These are phyloP conservation scores for Madurella fahalii DNA, from an alignment of 2,329 filamentous ascomycete genomes.

Conservation along the genomic window DNA sequence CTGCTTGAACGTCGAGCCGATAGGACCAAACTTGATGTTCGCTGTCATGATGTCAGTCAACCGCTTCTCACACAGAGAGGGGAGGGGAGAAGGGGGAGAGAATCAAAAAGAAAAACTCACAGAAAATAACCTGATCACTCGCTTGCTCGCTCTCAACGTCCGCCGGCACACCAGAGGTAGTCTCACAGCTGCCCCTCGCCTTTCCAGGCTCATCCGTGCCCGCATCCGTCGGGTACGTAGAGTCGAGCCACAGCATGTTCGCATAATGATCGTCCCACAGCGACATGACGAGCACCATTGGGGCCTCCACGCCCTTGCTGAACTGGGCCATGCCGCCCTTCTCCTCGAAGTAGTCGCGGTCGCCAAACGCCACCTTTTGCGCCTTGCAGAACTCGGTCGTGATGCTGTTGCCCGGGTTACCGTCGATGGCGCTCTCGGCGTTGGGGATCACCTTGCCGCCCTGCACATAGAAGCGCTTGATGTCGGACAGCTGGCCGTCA, in stretches of 20 bases:
- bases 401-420: constrained; percentile 34
- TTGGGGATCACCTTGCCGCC: constrained; percentile 47
- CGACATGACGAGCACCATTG: constrained; percentile 60
- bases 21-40: constrained; percentile 33
- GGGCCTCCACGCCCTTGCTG: constrained; percentile 46
- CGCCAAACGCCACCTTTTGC: constrained; percentile 52
- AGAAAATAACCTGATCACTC: constrained; percentile 38
- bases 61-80: too few relatives aligned
- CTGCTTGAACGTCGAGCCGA: constrained; percentile 30
- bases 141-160: constrained; percentile 36
- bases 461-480: constrained; percentile 60
- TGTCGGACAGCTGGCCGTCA: constrained; percentile 37
- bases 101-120: constrained; percentile 11
- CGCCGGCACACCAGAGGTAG: constrained; percentile 36
- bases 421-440: background rate
- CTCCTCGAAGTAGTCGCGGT: constrained; percentile 45
- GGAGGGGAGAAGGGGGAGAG: background rate
- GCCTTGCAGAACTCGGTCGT: constrained; percentile 51
- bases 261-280: constrained; percentile 59
- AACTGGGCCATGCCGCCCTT: constrained; percentile 54
- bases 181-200: constrained; percentile 41
- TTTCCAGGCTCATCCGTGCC: constrained; percentile 36
- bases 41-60: constrained; percentile 13
- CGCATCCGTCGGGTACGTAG: constrained; percentile 45
- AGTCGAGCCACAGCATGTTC: constrained; percentile 61